Conservation (phyloP, 208 protist genomes). For the Phytomonas francai region DNA sequence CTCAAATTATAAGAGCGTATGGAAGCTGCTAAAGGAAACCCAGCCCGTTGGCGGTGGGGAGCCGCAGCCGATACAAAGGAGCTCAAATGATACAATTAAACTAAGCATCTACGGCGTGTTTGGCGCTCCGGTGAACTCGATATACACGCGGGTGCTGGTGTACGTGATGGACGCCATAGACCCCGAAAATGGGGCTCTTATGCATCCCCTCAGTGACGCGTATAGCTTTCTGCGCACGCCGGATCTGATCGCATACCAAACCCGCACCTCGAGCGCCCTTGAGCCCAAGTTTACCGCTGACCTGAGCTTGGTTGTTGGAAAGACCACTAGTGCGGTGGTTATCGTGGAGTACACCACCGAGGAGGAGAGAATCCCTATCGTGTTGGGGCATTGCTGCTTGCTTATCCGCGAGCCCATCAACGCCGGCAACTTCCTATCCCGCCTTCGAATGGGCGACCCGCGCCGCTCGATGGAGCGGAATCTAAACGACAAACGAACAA, state of each 20-base stretch:
- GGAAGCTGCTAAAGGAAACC: no score
- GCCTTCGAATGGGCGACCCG: slow-evolving; percentile 60
- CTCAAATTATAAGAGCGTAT: no score
- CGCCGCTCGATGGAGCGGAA: slow-evolving; percentile 45
- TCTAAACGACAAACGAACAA: slow-evolving; percentile 25
- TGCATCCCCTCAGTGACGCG: slow-evolving; percentile 27
- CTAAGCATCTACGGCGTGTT: slow-evolving; percentile 37
- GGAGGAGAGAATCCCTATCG: slow-evolving; percentile 16
- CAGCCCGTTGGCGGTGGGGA: no score
- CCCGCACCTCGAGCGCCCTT: slow-evolving; percentile 21
- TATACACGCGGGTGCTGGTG: slow-evolving; percentile 45
- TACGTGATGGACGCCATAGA: slow-evolving; percentile 47
- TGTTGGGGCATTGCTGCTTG: slow-evolving; percentile 53
- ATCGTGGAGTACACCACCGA: slow-evolving; percentile 61
- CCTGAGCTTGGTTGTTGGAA: slow-evolving; percentile 10
- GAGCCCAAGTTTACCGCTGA: slow-evolving; percentile 34
- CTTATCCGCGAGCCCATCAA: slow-evolving; percentile 38
- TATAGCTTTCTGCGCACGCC: slow-evolving; percentile 45
- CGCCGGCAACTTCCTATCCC: slow-evolving; percentile 55
- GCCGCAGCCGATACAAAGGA: no score
- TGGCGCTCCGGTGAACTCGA: slow-evolving; percentile 43
- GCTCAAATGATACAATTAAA: slow-evolving; percentile 11
- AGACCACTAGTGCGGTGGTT: slow-evolving; percentile 32
- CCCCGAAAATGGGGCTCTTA: slow-evolving; percentile 13
- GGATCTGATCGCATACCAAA: slow-evolving; percentile 40